Evolutionary conservation across 306 rosid genomes (phyloP).

Genomic region (Ziziphus jujuba): DNA sequence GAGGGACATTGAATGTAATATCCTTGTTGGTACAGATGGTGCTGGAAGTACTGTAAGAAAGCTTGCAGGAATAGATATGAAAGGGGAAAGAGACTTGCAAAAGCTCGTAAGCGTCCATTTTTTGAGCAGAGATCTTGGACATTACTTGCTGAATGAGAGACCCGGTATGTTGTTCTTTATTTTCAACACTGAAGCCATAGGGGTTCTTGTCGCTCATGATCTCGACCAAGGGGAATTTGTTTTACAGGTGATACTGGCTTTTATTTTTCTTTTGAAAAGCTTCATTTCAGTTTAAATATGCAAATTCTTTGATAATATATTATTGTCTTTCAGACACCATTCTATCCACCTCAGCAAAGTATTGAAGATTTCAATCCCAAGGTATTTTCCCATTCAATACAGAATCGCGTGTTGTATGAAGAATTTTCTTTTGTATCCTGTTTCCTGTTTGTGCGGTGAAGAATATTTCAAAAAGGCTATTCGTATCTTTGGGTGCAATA

Average conservation of each 20-base stretch:
- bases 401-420: slow-evolving; percentile 1
- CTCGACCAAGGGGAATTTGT: slow-evolving; percentile 94
- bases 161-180: slow-evolving; percentile 95
- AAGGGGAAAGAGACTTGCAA: slow-evolving; percentile 85
- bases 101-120: slow-evolving; percentile 88
- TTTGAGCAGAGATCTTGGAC: slow-evolving; percentile 81
- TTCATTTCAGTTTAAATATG: slow-evolving; percentile 18
- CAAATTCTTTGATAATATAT: slow-evolving; percentile 21
- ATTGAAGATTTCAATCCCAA: slow-evolving; percentile 64
- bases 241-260: slow-evolving; percentile 66
- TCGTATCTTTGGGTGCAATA: slow-evolving; percentile 3
- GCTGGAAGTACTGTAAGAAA: slow-evolving; percentile 86
- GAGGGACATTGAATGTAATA: slow-evolving; percentile 56
- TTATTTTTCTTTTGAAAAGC: slow-evolving; percentile 3
- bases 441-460: neutral
- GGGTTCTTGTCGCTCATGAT: slow-evolving; percentile 97
- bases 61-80: slow-evolving; percentile 76
- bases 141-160: slow-evolving; percentile 74
- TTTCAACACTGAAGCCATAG: slow-evolving; percentile 88
- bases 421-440: neutral
- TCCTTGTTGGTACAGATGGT: slow-evolving; percentile 84
- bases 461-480: neutral
- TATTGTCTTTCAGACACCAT: slow-evolving; percentile 66
- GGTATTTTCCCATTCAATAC: slow-evolving; percentile 49
- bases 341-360: slow-evolving; percentile 94